Evolutionary conservation across 805 yeast genomes (phyloP), one percentile per base, ranked within the genome.

Genomic region (Lachancea thermotolerans): DNA sequence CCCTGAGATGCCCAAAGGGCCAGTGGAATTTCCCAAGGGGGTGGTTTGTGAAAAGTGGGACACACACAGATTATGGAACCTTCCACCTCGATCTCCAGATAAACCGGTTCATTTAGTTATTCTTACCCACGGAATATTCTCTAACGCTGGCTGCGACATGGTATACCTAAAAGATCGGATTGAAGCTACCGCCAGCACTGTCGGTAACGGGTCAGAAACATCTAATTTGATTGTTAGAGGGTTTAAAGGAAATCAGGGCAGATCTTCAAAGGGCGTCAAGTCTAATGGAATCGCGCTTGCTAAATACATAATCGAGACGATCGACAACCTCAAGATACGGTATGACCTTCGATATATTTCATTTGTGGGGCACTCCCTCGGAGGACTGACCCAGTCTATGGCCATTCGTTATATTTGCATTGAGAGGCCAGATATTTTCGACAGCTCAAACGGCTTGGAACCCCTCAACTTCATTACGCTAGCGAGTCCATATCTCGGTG

Each of bases 71-170:
- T 58, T 91, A 29, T 93, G 98, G 97, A 76, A 78, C 59, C 59
- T 72, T 33, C 93, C 95, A 0, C 74, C 78, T 1, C 72, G 69
- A 2, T 52, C 66, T 10, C 67, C 72, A 0, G 56, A 67, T 4
- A 62, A 66, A 46, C 93, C 95, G 0, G 76, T 82, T 11, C 99
- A 93, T 68, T 68, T 93, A 45, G 93, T 91, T 2, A 71, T 93
- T 3, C 54, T 90, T 10, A 88, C 96, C 0, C 99, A 93, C 62
- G 99, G 99, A 0, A 73, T 93, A 21, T 95, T 88, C 57, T 86
- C 97, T 1, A 93, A 90, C 57, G 76, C 82, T 4, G 82, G 93
- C 1, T 88, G 95, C 10, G 99, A 93, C 63, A 79, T 93, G 95
- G 72, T 86, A 15, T 90, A 82, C 56, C 57, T 91, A 46, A 89